phyloP scores from a whole-genome alignment of 257 asterid genomes.

The Fraxinus americana region DNA sequence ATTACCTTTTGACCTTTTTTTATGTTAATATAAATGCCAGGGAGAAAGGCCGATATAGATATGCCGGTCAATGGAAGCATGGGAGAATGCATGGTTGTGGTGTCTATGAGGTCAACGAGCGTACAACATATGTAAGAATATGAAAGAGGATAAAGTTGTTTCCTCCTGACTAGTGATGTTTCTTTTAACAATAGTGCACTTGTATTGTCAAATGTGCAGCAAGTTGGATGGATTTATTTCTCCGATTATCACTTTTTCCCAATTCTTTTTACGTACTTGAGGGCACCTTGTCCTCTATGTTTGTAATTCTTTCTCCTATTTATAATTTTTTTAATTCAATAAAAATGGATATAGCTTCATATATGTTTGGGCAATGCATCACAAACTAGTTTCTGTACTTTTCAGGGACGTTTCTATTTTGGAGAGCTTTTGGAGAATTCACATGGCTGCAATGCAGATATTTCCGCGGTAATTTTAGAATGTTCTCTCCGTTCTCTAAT shows the following conservation, averaged over 20 bases:
- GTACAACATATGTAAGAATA: slow-evolving; percentile 62
- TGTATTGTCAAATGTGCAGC: slow-evolving; percentile 4
- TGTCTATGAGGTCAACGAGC: slow-evolving; percentile 89
- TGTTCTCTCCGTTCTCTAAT: slow-evolving; percentile 21
- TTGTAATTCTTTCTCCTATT: not conserved
- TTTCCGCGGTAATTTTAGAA: slow-evolving; percentile 65
- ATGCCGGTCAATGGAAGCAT: slow-evolving; percentile 99
- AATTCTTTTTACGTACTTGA: not conserved
- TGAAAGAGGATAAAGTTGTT: slow-evolving; percentile 17
- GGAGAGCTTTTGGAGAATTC: slow-evolving; percentile 69
- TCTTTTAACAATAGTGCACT: slow-evolving; percentile 1
- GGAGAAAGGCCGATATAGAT: slow-evolving; percentile 93
- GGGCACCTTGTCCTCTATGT: not conserved
- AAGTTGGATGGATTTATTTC: slow-evolving; percentile 1
- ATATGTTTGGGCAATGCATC: slow-evolving; percentile 2
- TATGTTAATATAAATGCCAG: slow-evolving; percentile 43
- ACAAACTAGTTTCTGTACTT: slow-evolving; percentile 5
- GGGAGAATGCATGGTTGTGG: slow-evolving; percentile 99
- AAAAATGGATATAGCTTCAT: not conserved
- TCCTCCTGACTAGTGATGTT: slow-evolving; percentile 16
- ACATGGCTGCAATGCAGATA: slow-evolving; percentile 79
- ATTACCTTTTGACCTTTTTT: slow-evolving; percentile 21
- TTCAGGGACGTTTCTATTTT: slow-evolving; percentile 96
- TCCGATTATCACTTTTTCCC: not conserved
- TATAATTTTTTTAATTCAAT: not conserved